Evolutionary conservation across 2,329 filamentous ascomycete genomes (phyloP), one percentile per base, ranked within the genome.

Genomic region (Raffaelea arxii): DNA sequence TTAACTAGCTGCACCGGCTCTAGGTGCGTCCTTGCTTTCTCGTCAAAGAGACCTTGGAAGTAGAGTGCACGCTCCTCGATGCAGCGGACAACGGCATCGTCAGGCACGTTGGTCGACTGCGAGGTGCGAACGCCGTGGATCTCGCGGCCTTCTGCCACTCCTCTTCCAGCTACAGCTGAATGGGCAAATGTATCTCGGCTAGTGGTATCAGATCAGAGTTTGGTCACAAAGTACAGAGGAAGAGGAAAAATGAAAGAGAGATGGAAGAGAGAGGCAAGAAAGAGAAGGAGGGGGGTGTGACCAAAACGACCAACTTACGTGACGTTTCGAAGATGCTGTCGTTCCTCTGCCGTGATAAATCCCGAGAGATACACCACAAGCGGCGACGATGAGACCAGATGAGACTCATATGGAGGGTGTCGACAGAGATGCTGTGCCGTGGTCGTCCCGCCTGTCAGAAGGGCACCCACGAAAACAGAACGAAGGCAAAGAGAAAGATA

Each of bases 1-100:
- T 65, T 65, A 45, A 72, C 70, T 4, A 73, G 65, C 55, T 73
- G 70, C 12, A 74, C 55, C 1, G 70, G 68, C 57, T 73, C 69
- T 10, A 73, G 60, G 46, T 69, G 60, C 2, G 53, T 48, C 25
- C 59, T 62, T 1, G 62, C 56, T 9, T 59, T 54, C 51, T 64
- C 61, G 2, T 18, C 3, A 16, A 41, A 38, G 47, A 66, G 62
- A 48, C 70, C 70, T 47, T 73, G 71, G 52, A 74, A 71, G 18
- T 58, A 52, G 14, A 68, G 59, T 3, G 71, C 70, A 23, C 71
- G 67, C 27, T 65, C 62, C 51, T 72, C 69, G 52, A 74, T 65
- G 58, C 70, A 72, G 22, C 62, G 61, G 6, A 70, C 68, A 2
- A 69, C 56, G 25, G 60, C 58, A 51, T 72, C 68, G 48, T 63